These are phyloP conservation scores for Botryotinia globosa DNA, from an alignment of 2,329 filamentous ascomycete species.

Conservation along the genomic window DNA sequence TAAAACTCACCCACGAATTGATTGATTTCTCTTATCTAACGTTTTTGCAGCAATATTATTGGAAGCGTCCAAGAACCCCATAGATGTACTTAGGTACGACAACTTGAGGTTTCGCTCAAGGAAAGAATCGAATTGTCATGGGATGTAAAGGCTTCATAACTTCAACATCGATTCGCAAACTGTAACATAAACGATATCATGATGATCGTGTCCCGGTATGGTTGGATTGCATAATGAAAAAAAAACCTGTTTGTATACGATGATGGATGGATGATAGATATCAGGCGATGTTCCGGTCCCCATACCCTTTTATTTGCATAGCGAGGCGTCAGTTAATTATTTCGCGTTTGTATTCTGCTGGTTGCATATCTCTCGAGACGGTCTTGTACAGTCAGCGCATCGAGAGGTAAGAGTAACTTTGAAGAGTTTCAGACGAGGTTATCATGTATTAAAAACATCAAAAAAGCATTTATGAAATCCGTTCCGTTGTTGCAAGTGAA, in stretches of 20 bases:
- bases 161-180: background rate
- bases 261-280: constrained; percentile 24
- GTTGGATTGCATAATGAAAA: constrained; percentile 18
- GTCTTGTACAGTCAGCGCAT: background rate
- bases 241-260: constrained; percentile 24
- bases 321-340: constrained; percentile 29
- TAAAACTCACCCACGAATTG: constrained; percentile 45
- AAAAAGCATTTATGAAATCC: constrained; percentile 8
- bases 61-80: constrained; percentile 62
- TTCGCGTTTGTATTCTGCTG: constrained; percentile 17
- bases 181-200: constrained; percentile 13
- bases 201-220: constrained; percentile 5
- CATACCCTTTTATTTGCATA: constrained; percentile 30
- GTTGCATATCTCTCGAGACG: constrained; percentile 4
- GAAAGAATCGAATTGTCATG: constrained; percentile 15
- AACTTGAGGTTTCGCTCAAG: background rate
- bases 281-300: constrained; percentile 27
- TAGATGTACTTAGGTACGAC: constrained; percentile 39
- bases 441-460: constrained; percentile 1
- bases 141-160: constrained; percentile 8
- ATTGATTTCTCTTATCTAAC: constrained; percentile 9
- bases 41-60: constrained; percentile 58
- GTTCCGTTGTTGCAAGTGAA: background rate
- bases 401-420: constrained; percentile 4
- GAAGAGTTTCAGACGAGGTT: constrained; percentile 1